Evolutionary conservation across 352 stramenopile species (phyloP), one percentile per base, ranked within the genome.

Genomic region (Phytophthora hibernalis): DNA sequence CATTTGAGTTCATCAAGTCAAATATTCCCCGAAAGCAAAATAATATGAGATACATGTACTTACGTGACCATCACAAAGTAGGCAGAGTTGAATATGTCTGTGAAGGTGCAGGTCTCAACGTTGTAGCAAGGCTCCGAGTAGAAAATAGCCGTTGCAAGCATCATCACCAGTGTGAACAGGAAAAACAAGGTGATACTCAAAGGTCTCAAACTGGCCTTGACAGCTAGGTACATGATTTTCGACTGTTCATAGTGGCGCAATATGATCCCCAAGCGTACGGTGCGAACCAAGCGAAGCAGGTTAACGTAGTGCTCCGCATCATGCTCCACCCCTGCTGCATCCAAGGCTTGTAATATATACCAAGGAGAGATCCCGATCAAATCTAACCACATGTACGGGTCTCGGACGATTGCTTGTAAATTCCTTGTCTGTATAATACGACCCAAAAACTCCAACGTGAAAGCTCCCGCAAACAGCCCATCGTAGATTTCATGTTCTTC

Each of bases 21-120:
- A 18, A 1, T 15, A 47, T 47, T 15, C 0, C 11, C 8, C 2
- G 28, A 18, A 40, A 40, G 7, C 12, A 40, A 48, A 48, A 2
- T 5, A 45, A 11, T 12, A 40, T 40, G 11, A 22, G 22, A 21
- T n/a, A 12, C 5, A 48, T 13, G 59, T 45, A 86, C 74, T 44
- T 89, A 94, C 86, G 87, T 92, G 63, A 92, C 74, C 80, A 95
- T 90, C 56, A 92, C 82, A 66, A 93, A 95, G 47, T 95, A 95
- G 1, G 74, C 83, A 12, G 87, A 79, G 61, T 95, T 95, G 69
- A 93, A 92, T 33, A 93, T 91, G 61, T 93, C 87, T 15, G 84
- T 93, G 58, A 95, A 95, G 18, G 77, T 72, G 60, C 86, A 94
- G 12, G 84, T 93, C 31, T 82, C 74, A 31, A 92, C 58, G 47